phyloP scores from a whole-genome alignment of 2,329 filamentous ascomycete species.

The Chaetomiaceae sp. region DNA sequence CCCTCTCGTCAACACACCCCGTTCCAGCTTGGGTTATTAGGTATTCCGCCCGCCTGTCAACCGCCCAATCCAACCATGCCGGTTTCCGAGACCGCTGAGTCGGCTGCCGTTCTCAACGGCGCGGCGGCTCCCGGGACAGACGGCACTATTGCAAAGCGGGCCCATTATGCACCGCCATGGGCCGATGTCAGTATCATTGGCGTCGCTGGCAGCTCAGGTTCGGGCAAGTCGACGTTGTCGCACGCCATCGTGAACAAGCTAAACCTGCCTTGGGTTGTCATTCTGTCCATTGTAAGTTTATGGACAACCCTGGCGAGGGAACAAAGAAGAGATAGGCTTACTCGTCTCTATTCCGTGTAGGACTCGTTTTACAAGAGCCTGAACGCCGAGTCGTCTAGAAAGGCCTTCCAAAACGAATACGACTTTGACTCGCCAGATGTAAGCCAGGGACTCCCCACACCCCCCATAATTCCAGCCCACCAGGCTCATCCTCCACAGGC shows the following conservation, averaged over 20 bases:
- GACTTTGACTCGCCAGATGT: constrained; percentile 90
- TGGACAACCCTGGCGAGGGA: background rate
- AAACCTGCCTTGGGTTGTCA: constrained; percentile 96
- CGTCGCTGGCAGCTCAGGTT: constrained; percentile 91
- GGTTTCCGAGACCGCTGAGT: constrained; percentile 3
- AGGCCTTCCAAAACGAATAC: constrained; percentile 85
- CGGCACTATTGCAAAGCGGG: constrained; percentile 51
- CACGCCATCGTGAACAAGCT: constrained; percentile 85
- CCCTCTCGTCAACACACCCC: background rate
- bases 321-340: background rate
- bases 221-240: constrained; percentile 88
- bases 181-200: constrained; percentile 94
- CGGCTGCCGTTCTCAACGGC: constrained; percentile 5
- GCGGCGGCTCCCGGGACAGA: constrained; percentile 22
- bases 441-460: constrained; percentile 21
- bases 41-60: too few species aligned
- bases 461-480: background rate
- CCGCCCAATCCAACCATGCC: constrained; percentile 11
- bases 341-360: constrained; percentile 40
- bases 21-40: too few species aligned
- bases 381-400: constrained; percentile 69
- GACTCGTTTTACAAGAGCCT: constrained; percentile 97
- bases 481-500: constrained; percentile 44
- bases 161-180: constrained; percentile 92
- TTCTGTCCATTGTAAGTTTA: constrained; percentile 79